These are phyloP conservation scores for Dentiscutata heterogama DNA, from an alignment of 371 early-diverging fungal species.

Conservation along the genomic window DNA sequence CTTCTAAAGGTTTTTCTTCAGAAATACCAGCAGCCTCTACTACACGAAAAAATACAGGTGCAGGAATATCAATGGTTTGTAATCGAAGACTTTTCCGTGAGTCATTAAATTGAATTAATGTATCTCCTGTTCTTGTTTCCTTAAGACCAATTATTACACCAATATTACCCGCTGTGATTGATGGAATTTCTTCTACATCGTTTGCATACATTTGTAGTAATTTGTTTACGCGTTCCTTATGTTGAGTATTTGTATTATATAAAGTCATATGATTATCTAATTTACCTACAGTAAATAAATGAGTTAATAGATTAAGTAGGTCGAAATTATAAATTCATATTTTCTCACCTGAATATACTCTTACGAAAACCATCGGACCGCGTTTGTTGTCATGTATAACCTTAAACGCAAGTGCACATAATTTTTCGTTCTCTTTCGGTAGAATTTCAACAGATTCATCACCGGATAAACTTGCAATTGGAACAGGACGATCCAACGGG, in stretches of 20 bases:
- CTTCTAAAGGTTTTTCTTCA: conserved; percentile 81
- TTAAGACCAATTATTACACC: conserved; percentile 91
- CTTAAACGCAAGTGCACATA: conserved; percentile 95
- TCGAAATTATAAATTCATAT: too few species aligned
- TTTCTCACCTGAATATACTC: conserved; percentile 86
- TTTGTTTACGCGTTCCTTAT: conserved; percentile 87
- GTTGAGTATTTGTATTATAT: conserved; percentile 70
- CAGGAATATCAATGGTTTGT: conserved; percentile 84
- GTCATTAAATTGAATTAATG: conserved; percentile 74
- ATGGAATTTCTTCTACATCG: conserved; percentile 86
- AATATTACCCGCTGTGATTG: conserved; percentile 86
- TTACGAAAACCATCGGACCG: conserved; percentile 93
- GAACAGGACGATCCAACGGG: conserved; percentile 77
- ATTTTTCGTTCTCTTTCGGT: conserved; percentile 59
- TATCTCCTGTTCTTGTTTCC: conserved; percentile 93
- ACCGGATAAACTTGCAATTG: conserved; percentile 63
- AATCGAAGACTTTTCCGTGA: conserved; percentile 67
- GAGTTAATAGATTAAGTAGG: too few species aligned
- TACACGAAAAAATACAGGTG: conserved; percentile 91
- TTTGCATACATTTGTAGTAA: conserved; percentile 94
- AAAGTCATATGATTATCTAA: conserved; percentile 74
- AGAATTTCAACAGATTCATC: conserved; percentile 52
- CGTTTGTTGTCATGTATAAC: conserved; percentile 86
- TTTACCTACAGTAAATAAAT: conserved; percentile 54
- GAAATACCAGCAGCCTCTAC: conserved; percentile 82